A percentile compares a stretch with the other conserved stretches of the same genome.
Conservation (phyloP, 176 grass and related monocot genomes). For the Oryza glumipatula region DNA sequence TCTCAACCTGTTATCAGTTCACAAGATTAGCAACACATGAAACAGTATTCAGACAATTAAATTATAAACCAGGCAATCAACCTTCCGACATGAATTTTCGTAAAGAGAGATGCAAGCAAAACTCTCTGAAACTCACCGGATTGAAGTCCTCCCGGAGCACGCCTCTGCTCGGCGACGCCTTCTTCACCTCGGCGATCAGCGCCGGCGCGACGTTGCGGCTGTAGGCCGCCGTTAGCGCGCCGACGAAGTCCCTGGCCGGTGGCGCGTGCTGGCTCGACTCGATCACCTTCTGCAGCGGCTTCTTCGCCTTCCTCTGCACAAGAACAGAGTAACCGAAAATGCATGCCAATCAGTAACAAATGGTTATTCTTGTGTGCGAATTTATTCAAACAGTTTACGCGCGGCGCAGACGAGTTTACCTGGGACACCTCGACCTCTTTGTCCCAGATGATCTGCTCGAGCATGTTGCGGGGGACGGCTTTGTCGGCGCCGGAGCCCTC, state of each 20-base stretch:
- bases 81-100: neutral
- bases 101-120: neutral
- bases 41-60: neutral
- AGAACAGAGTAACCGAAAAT: slow-evolving; percentile 6
- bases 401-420: slow-evolving; percentile 19
- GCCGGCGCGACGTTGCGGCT: slow-evolving; percentile 57
- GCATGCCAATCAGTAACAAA: no score
- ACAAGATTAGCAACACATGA: neutral
- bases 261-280: slow-evolving; percentile 45
- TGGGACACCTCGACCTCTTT: slow-evolving; percentile 87
- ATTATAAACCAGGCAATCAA: neutral
- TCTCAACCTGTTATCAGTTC: slow-evolving; percentile 49
- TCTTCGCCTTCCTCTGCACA: slow-evolving; percentile 40
- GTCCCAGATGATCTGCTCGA: slow-evolving; percentile 97
- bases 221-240: slow-evolving; percentile 47
- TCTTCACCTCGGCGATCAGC: slow-evolving; percentile 92
- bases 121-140: slow-evolving; percentile 48
- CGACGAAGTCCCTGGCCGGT: slow-evolving; percentile 71
- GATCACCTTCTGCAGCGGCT: slow-evolving; percentile 36
- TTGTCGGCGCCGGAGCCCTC: slow-evolving; percentile 44
- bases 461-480: slow-evolving; percentile 54
- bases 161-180: slow-evolving; percentile 82
- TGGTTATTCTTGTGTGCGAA: neutral
- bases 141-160: slow-evolving; percentile 83
- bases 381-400: neutral